Percentiles rank a stretch among this genome's conserved stretches.
phyloP scores from a whole-genome alignment of 768 basidiomycete species.

The Lactarius tabidus region DNA sequence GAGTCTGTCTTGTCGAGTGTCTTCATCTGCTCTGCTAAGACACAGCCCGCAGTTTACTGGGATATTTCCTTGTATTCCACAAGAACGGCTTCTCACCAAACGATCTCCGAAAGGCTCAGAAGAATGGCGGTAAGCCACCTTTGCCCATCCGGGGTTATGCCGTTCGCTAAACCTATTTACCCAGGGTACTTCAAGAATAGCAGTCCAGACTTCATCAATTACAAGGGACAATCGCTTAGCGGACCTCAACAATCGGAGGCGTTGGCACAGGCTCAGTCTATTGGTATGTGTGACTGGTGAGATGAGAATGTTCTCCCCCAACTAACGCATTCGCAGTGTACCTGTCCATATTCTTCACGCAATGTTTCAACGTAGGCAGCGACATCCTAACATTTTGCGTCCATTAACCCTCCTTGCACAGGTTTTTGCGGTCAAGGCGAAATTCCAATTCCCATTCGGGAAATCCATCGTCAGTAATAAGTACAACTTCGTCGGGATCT shows the following conservation, averaged over 20 bases:
- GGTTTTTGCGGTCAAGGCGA: conserved; percentile 67
- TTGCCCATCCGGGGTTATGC: background rate
- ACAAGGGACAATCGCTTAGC: conserved; percentile 43
- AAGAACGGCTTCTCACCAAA: conserved; percentile 57
- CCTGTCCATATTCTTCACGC: conserved; percentile 62
- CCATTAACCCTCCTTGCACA: conserved; percentile 24
- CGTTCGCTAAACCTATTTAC: background rate
- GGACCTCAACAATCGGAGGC: conserved; percentile 53
- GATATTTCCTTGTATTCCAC: conserved; percentile 64
- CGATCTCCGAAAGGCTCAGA: conserved; percentile 52
- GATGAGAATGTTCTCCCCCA: background rate
- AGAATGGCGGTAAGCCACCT: conserved; percentile 20
- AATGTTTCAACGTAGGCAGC: conserved; percentile 58
- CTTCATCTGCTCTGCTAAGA: background rate
- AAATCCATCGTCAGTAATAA: conserved; percentile 50
- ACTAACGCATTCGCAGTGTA: conserved; percentile 38
- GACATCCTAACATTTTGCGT: background rate
- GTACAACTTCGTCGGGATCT: conserved; percentile 61
- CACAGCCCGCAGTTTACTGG: conserved; percentile 41
- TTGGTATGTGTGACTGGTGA: conserved; percentile 36
- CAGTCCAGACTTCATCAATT: conserved; percentile 54
- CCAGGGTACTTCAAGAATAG: conserved; percentile 45
- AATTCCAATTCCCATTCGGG: conserved; percentile 62
- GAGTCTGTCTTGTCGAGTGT: conserved; percentile 29
- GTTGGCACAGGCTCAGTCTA: conserved; percentile 57